phyloP scores from a whole-genome alignment of 257 asterid species.

The Fraxinus quadrangulata region DNA sequence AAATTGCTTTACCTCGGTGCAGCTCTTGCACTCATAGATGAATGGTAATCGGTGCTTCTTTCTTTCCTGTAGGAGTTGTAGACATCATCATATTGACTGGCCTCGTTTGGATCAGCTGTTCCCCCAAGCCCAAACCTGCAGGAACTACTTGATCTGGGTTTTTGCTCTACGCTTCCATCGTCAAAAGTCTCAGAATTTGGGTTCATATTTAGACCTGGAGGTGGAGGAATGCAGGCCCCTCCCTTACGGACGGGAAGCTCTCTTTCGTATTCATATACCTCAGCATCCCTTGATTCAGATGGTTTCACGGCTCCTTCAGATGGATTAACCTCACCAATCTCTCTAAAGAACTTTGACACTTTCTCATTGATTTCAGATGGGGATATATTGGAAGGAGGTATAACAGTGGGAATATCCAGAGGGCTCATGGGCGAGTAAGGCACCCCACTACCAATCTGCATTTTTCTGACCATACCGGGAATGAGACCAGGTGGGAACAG shows the following conservation, averaged over 20 bases:
- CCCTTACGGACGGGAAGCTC: slow-evolving; percentile 70
- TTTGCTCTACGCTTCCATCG: slow-evolving; percentile 72
- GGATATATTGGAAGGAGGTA: slow-evolving; percentile 80
- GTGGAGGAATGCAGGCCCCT: slow-evolving; percentile 96
- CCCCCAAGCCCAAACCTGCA: slow-evolving; percentile 92
- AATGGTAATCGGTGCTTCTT: slow-evolving; percentile 81
- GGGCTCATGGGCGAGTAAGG: slow-evolving; percentile 98
- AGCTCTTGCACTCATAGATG: slow-evolving; percentile 84
- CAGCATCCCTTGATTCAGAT: slow-evolving; percentile 53
- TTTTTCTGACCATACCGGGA: slow-evolving; percentile 96
- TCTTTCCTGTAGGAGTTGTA: slow-evolving; percentile 89
- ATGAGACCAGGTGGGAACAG: slow-evolving; percentile 95
- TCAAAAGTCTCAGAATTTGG: slow-evolving; percentile 57
- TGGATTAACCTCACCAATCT: slow-evolving; percentile 90
- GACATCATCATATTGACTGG: slow-evolving; percentile 89
- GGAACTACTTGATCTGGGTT: slow-evolving; percentile 63
- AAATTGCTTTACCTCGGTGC: slow-evolving; percentile 44
- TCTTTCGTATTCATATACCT: slow-evolving; percentile 70
- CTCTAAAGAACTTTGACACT: slow-evolving; percentile 86
- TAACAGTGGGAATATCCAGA: slow-evolving; percentile 83
- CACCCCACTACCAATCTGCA: slow-evolving; percentile 99
- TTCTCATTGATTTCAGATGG: slow-evolving; percentile 83
- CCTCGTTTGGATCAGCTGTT: slow-evolving; percentile 68
- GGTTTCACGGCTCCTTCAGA: slow-evolving; percentile 83
- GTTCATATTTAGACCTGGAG: slow-evolving; percentile 64